A percentile compares a stretch with the other conserved stretches of the same genome.
Evolutionary conservation across 495 filamentous ascomycete genomes (phyloP).

Genomic region (Aspergillus bertholletiae): DNA sequence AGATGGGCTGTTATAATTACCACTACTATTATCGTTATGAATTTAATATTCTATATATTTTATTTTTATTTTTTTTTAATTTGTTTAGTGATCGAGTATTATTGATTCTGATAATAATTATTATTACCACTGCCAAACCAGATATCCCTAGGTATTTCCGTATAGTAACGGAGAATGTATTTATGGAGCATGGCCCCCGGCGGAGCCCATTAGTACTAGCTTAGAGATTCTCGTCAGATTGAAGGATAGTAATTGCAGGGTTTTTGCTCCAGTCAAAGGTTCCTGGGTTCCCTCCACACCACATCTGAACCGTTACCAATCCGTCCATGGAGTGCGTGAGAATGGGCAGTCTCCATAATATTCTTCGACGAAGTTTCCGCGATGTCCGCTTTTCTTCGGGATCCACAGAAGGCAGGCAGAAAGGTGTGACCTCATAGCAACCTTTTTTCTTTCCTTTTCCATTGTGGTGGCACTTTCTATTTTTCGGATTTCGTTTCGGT

Average conservation of each 20-base stretch:
- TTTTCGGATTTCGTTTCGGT: neutral
- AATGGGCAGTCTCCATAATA: constrained; percentile 4
- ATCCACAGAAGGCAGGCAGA: neutral
- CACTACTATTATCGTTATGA: neutral
- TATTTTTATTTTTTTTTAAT: too few relatives aligned
- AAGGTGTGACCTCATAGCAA: neutral
- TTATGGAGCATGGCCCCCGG: neutral
- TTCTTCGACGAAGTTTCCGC: constrained; percentile 8
- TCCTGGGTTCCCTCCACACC: constrained; percentile 14
- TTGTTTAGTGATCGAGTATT: too few relatives aligned
- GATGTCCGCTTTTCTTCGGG: constrained; percentile 1
- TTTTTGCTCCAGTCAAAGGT: constrained; percentile 1
- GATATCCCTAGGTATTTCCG: constrained; percentile 3
- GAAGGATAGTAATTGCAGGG: too few relatives aligned
- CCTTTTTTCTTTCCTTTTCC: neutral
- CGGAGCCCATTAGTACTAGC: neutral
- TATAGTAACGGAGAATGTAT: constrained; percentile 1
- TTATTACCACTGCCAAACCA: constrained; percentile 1
- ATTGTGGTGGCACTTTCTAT: neutral
- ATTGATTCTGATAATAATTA: neutral
- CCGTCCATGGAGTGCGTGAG: constrained; percentile 11
- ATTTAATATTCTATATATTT: too few relatives aligned
- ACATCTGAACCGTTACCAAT: constrained; percentile 17
- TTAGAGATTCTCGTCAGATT: constrained; percentile 2
- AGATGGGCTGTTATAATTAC: constrained; percentile 5